Base-by-base conservation (phyloP, 2,329 filamentous ascomycete genomes). In the Fusarium nygamai region DNA sequence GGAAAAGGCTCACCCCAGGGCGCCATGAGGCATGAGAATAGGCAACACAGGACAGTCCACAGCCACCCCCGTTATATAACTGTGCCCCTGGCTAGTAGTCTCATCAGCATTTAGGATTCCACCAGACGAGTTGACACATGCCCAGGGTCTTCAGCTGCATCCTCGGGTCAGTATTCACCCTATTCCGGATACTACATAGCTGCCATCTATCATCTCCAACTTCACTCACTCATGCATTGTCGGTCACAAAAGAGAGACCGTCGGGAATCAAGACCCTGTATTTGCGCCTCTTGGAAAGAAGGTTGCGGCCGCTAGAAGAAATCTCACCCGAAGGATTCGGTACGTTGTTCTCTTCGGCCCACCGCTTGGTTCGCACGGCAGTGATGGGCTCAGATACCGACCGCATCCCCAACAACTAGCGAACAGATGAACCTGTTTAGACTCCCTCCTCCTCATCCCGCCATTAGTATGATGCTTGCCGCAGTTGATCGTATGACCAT, bases 251-350 rank as follows among this genome's bases (percentile, higher is more conserved):
- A 51, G 44, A 29, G 33, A 29, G 38, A 50, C 43, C 43, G 54
- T 36, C 31, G 48, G 39, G 54, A 50, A 61, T 31, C 48, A 46
- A 71, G 34, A 51, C 43, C 50, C 43, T 57, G 59, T 63, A 38
- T 36, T 29, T 54, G 24, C n/a, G 20, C 44, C 33, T 39, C n/a
- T 43, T 31, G 44, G 24, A 64, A 67, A 48, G 44, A 64, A 43
- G 44, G 54, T 48, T 57, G 36, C 54, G 54, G 61, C 67, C 61
- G 43, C 67, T 71, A 67, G 48, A 56, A 61, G 44, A 34, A 33
- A 57, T 46, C 46, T 27, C 33, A 41, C 47, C 39, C 48, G 67
- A 71, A 71, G 68, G 68, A 71, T 67, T 66, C 39, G 48, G 31
- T 34, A 56, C 36, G 54, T 47, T 43, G 50, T 53, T 69, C 58